Percentiles rank a stretch among this genome's conserved stretches.
phyloP scores from a whole-genome alignment of 106 monocot species.

The Dioscorea alata region DNA sequence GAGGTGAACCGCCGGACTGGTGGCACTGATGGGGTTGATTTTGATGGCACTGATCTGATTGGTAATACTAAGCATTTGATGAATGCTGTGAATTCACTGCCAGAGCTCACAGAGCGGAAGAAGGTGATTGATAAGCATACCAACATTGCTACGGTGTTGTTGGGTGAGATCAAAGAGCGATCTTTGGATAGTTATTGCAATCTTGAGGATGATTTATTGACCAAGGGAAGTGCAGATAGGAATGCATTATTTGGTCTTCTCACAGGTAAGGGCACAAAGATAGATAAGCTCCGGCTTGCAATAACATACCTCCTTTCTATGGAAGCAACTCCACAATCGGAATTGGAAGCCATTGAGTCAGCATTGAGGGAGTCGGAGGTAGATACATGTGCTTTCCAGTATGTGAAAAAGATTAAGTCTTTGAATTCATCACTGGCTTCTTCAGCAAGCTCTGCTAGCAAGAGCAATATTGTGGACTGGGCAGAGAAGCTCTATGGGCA shows the following conservation, averaged over 20 bases:
- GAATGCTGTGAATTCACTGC: constrained; percentile 92
- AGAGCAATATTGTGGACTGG: constrained; percentile 94
- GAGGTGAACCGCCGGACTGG: constrained; percentile 83
- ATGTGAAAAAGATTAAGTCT: constrained; percentile 90
- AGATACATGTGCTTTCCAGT: constrained; percentile 72
- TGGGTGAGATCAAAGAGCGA: constrained; percentile 87
- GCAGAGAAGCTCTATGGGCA: constrained; percentile 96
- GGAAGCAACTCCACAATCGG: constrained; percentile 72
- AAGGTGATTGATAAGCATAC: constrained; percentile 94
- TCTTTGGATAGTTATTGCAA: constrained; percentile 78
- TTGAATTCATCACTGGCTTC: constrained; percentile 70
- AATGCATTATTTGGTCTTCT: constrained; percentile 45
- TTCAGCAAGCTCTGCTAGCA: constrained; percentile 55
- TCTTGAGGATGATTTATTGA: constrained; percentile 77
- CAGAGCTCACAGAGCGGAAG: constrained; percentile 90
- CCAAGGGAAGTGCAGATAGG: constrained; percentile 63
- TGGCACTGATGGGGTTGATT: constrained; percentile 60
- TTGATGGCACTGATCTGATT: constrained; percentile 83
- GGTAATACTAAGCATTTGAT: constrained; percentile 88
- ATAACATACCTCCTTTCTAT: constrained; percentile 80
- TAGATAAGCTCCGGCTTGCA: constrained; percentile 79
- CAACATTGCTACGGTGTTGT: constrained; percentile 71
- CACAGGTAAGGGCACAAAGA: constrained; percentile 77
- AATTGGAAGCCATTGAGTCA: constrained; percentile 69
- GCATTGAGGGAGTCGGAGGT: constrained; percentile 75